Base-by-base conservation (phyloP, 2,329 filamentous ascomycete species). In the Fusarium metavorans region DNA sequence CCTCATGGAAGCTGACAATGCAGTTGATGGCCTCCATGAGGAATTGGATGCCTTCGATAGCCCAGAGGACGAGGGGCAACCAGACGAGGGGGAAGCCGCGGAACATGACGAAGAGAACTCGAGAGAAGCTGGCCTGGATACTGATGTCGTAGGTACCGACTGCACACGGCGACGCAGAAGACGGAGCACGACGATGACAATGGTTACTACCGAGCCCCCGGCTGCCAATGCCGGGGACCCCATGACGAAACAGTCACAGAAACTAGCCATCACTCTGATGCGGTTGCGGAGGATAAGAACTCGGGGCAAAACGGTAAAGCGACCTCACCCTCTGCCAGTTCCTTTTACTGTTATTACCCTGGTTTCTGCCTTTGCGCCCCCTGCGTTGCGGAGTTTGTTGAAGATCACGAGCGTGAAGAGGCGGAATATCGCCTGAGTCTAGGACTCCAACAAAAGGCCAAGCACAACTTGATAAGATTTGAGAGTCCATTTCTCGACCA, bases 21-120 rank as follows among this genome's bases (percentile, higher is more conserved):
- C 66, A 18, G 75, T 71, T 7, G 71, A 78, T 43, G 76, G 62
- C 3, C 50, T 71, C 23, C 70, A 75, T 41, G 79, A 79, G 23
- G 64, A 75, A 20, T 64, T 78, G 20, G 77, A 80, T 34, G 75
- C 70, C 18, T 75, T 77, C 35, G 72, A 81, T 67, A 79, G 79
- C 68, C 69, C 71, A 62, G 45, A 66, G 66, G 77, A 78, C 39
- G 68, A 76, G 18, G 78, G 70, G 56, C 70, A 72, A 7, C 54
- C 72, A 37, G 62, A 66, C 30, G 68, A 76, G 43, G 35, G 23
- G 41, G 52, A 69, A 30, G 66, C 67, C 18, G 64, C 65, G 27
- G 63, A 76, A 34, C 70, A 66, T 39, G 70, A 63, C 14, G 70
- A 75, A n/a, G 73, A 77, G 32, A 70, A 76, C 25, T 72, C 71